These are phyloP conservation scores for Nitzschia sp. DNA, from an alignment of 108 stramenopile species.

Conservation along the genomic window DNA sequence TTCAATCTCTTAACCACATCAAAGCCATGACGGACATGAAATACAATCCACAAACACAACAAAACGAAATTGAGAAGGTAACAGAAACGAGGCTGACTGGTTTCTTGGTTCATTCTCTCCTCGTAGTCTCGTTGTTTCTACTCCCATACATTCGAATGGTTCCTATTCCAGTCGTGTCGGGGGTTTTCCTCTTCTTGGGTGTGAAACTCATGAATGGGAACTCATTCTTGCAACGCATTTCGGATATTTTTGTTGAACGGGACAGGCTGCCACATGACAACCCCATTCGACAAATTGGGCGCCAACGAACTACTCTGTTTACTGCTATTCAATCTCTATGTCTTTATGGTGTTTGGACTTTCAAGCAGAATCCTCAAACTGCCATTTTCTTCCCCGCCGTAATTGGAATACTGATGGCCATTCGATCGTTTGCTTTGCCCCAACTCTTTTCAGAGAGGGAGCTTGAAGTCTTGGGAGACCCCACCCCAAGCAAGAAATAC, in stretches of 20 bases:
- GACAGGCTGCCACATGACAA: conserved; percentile 56
- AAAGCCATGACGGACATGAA: conserved; percentile 82
- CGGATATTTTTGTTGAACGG: conserved; percentile 67
- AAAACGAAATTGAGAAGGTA: conserved; percentile 71
- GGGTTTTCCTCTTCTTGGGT: conserved; percentile 93
- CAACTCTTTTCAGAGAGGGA: conserved; percentile 79
- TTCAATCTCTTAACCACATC: conserved; percentile 93
- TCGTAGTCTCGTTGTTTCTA: conserved; percentile 73
- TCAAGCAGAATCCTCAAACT: conserved; percentile 86
- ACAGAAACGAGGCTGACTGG: conserved; percentile 92
- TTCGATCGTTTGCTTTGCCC: conserved; percentile 76
- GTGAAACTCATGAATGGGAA: conserved; percentile 85
- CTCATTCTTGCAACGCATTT: conserved; percentile 68
- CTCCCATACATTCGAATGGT: conserved; percentile 79
- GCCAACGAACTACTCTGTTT: conserved; percentile 72
- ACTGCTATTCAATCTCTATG: conserved; percentile 67
- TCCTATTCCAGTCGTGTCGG: conserved; percentile 92
- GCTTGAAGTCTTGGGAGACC: conserved; percentile 71
- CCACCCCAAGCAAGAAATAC: conserved; percentile 28
- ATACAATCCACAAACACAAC: conserved; percentile 69
- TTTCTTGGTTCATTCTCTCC: conserved; percentile 86
- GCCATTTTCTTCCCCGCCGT: conserved; percentile 95
- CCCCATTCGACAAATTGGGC: conserved; percentile 71
- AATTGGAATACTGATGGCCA: conserved; percentile 87
- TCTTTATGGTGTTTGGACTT: conserved; percentile 80